Evolutionary conservation across 441 rosid genomes (phyloP), one percentile per base, ranked within the genome.

Genomic region (Syzygium malaccense): DNA sequence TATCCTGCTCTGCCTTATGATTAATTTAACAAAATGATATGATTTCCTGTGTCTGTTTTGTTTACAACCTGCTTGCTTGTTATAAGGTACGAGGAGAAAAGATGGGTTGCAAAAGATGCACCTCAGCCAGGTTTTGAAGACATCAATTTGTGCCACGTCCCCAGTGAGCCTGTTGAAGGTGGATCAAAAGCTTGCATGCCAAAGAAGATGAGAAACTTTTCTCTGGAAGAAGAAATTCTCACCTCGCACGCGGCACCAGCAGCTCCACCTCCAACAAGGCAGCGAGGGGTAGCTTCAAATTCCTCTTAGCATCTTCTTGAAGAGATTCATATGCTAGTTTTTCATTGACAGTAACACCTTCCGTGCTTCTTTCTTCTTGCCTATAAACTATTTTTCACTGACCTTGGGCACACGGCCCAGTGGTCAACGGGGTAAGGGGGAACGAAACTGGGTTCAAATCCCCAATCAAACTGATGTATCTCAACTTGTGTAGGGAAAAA

Each of bases 141-240:
- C 30, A 55, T 25, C 62, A 89, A 89, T 51, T 84, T 86, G 68
- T 89, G 86, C 88, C 19, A 54, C 62, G 91, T 89, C 37, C 88
- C 56, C 49, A 90, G 83, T 55, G 87, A 90, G 54, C 79, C 66
- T 3, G 58, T 62, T 30, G 89, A 91, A 85, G 91, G 89, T 14
- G 90, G 90, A 87, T 83, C 87, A 58, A 92, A 92, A 25, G 83
- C 87, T 12, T 78, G 55, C 55, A 88, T 87, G 55, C 92, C 91
- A 13, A 89, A 58, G 90, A 94, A 92, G 91, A 62, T 86, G 86
- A 91, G 96, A 89, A 90, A 91, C 8, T 91, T 91, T 62, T 96
- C 98, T 28, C 95, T 95, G 30, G 98, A 94, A 51, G 96, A 94
- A 87, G 93, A 88, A 87, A 92, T 92, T 86, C 93, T 96, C 89